Conservation (phyloP, 2,329 filamentous ascomycete genomes). For the Diaporthe nobilis region DNA sequence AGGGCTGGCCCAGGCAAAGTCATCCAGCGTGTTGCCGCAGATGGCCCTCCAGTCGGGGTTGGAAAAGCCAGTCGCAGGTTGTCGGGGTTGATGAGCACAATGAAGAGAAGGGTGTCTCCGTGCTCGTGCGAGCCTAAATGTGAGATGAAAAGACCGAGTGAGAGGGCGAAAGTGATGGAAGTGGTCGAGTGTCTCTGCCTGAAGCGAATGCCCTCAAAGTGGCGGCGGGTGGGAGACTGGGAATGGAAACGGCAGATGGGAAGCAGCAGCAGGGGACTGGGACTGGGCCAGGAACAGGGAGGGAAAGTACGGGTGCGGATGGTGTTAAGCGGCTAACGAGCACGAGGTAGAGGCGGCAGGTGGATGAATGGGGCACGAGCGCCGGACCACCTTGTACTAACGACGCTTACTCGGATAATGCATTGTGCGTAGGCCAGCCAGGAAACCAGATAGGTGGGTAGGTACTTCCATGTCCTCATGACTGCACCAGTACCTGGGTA, state of each 20-base stretch:
- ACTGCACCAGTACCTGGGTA: not conserved
- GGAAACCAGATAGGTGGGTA: no score
- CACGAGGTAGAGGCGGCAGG: slow-evolving; percentile 20
- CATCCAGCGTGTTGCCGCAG: slow-evolving; percentile 13
- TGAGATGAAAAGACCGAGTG: not conserved
- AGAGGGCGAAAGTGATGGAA: not conserved
- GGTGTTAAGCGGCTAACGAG: slow-evolving; percentile 12
- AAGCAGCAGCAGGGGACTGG: slow-evolving; percentile 3
- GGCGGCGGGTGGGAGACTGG: slow-evolving; percentile 4
- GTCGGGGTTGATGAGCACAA: not conserved
- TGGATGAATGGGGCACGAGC: slow-evolving; percentile 6
- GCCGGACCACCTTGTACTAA: not conserved
- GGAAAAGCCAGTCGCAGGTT: not conserved
- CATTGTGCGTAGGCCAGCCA: not conserved
- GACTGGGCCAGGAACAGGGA: slow-evolving; percentile 1
- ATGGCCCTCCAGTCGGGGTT: slow-evolving; percentile 11
- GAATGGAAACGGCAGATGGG: not conserved
- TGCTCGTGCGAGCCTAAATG: not conserved
- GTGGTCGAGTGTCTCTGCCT: slow-evolving; percentile 22
- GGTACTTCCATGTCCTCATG: slow-evolving; percentile 12
- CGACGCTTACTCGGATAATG: slow-evolving; percentile 4
- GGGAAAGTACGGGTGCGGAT: not conserved
- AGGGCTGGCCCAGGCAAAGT: slow-evolving; percentile 13
- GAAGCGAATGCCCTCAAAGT: slow-evolving; percentile 8
- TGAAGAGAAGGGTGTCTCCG: not conserved